A percentile compares a stretch with the other conserved stretches of the same genome.
Evolutionary conservation across 106 monocot species (phyloP).

Genomic region (Dendrobium officinale): DNA sequence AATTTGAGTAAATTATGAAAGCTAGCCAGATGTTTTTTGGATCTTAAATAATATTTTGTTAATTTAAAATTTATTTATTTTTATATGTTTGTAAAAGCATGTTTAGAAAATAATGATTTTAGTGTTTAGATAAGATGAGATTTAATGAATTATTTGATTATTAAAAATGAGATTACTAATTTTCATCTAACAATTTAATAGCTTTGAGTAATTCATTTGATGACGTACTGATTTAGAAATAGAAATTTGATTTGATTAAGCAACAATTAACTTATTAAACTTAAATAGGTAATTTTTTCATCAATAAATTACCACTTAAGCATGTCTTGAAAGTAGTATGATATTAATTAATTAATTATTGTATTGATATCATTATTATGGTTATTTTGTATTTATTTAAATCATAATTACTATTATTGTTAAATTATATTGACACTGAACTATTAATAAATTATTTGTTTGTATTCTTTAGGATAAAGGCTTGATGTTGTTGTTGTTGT

Average conservation of each 20-base stretch:
- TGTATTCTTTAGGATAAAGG: not conserved
- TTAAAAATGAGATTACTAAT: not conserved
- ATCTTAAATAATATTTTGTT: not conserved
- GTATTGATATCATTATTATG: not conserved
- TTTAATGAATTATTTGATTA: too few relatives aligned
- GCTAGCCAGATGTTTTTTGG: not conserved
- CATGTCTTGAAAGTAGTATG: not conserved
- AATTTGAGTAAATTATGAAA: not conserved
- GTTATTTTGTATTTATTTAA: not conserved
- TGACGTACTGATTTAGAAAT: not conserved
- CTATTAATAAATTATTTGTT: not conserved
- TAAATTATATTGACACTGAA: not conserved
- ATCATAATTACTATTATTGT: not conserved
- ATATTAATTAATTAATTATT: not conserved
- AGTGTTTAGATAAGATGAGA: too few relatives aligned
- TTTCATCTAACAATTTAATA: not conserved
- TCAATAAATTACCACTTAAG: not conserved
- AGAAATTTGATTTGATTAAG: not conserved
- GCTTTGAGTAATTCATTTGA: not conserved
- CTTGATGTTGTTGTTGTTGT: too few relatives aligned
- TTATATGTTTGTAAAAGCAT: not conserved
- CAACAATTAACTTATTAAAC: not conserved
- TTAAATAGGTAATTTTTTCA: not conserved
- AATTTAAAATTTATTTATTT: not conserved
- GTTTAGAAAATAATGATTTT: not conserved